Evolutionary conservation across 208 protist species (phyloP).

Genomic region (Tritrichomonas musculus): DNA sequence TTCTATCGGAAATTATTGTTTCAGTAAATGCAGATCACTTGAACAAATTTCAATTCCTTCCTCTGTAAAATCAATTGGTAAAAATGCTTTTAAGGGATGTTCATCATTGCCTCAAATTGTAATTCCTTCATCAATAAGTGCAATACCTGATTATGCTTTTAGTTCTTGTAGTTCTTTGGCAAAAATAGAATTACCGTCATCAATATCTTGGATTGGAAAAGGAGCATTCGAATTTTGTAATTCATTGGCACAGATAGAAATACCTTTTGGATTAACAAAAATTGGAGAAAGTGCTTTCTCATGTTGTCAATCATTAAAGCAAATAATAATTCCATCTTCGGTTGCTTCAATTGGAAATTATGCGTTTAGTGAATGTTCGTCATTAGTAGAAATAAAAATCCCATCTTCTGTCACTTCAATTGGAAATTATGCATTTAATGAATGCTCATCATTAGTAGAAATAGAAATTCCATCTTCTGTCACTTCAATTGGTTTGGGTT

Average conservation of each 20-base stretch:
- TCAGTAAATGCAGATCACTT: background rate
- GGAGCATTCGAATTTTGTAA: background rate
- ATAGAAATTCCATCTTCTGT: background rate
- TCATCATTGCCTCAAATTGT: background rate
- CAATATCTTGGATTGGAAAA: background rate
- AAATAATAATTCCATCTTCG: background rate
- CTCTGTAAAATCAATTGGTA: too few relatives aligned
- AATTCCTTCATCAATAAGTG: background rate
- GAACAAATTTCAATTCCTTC: background rate
- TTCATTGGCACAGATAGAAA: background rate
- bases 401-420: background rate
- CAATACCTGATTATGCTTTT: background rate
- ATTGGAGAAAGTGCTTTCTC: background rate
- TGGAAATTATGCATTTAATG: background rate
- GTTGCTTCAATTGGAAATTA: background rate
- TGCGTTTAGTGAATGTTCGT: background rate
- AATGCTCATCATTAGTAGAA: background rate
- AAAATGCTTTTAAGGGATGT: background rate
- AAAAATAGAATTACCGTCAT: background rate
- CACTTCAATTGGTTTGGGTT: background rate
- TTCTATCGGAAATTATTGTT: background rate
- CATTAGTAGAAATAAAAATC: background rate
- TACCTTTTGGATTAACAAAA: background rate
- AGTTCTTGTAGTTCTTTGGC: background rate
- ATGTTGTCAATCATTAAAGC: background rate